These are phyloP conservation scores for Groenewaldozyma sp. DNA, from an alignment of 1,139 yeast genomes.

Conservation along the genomic window DNA sequence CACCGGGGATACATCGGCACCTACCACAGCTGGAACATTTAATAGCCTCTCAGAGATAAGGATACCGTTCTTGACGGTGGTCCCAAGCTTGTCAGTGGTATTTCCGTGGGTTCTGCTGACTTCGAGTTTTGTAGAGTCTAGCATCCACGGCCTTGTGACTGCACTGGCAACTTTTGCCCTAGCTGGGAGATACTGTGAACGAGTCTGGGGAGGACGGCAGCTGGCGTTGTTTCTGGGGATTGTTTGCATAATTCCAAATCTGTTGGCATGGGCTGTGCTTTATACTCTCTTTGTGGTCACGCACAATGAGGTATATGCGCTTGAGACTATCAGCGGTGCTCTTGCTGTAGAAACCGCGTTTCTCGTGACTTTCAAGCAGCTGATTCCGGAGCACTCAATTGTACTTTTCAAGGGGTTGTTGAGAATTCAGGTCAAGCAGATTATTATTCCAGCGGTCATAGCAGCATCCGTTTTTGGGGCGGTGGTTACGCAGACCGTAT, in stretches of 20 bases:
- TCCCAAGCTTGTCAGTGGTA: slow-evolving; percentile 51
- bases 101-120: slow-evolving; percentile 74
- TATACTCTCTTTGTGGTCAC: slow-evolving; percentile 9
- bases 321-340: slow-evolving; percentile 54
- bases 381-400: slow-evolving; percentile 81
- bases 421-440: slow-evolving; percentile 56
- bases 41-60: slow-evolving; percentile 29
- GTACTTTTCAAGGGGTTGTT: slow-evolving; percentile 54
- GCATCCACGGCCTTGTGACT: slow-evolving; percentile 41
- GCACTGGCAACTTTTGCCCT: slow-evolving; percentile 44
- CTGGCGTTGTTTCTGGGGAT: slow-evolving; percentile 50
- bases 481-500: slow-evolving; percentile 6
- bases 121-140: slow-evolving; percentile 62
- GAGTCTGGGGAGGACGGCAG: slow-evolving; percentile 51
- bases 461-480: slow-evolving; percentile 32
- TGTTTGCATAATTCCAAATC: slow-evolving; percentile 50
- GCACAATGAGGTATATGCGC: slow-evolving; percentile 9
- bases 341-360: slow-evolving; percentile 64
- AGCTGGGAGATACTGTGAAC: slow-evolving; percentile 46
- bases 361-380: slow-evolving; percentile 77
- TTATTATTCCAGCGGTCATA: slow-evolving; percentile 54
- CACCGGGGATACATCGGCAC: background rate
- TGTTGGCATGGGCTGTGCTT: slow-evolving; percentile 8
- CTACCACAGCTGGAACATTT: background rate
- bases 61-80: slow-evolving; percentile 58